Base-by-base conservation (phyloP, 306 rosid species). In the Cucumis melo region DNA sequence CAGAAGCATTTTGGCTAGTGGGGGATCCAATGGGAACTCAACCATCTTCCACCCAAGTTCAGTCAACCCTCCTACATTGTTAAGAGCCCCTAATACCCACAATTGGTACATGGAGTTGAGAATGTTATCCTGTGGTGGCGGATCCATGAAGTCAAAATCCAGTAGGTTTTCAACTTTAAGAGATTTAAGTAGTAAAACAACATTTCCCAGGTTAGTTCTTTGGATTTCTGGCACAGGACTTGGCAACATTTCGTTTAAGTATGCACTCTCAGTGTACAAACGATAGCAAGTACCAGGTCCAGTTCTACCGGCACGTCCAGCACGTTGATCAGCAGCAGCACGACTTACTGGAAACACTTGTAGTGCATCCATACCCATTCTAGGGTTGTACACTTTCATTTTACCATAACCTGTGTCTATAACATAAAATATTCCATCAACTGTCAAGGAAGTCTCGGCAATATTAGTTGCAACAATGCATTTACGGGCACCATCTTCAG, bases 301-400 rank as follows among this genome's bases (percentile, higher is more conserved):
- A 27, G 98, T 94, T 89, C 98, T 87, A 83, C 98, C 98, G 56
- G 98, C 98, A 75, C 98, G 92, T 71, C 98, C 98, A 68, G 97
- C 85, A 77, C 98, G 97, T 87, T 94, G 98, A 76, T 94, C 95
- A 67, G 97, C 98, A 83, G 98, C 98, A 80, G 98, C 98, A 38
- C 93, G 96, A 76, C 98, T 94, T 74, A 83, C 92, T 34, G 98
- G 98, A 84, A 94, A 94, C 79, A 94, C 98, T 77, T 94, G 98
- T 73, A 94, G 92, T 42, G 98, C 98, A 81, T 94, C 98, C 98
- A 94, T 94, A 41, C 98, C 98, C 98, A 94, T 94, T 85, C 95
- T 86, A 58, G 98, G 98, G 65, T 94, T 94, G 81, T 94, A 94
- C 29, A 94, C 98, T 86, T 94, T 94, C 98, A 94, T 94, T 85